phyloP scores from a whole-genome alignment of 202 grass and related monocot genomes.

The Tripidium arundinaceum region DNA sequence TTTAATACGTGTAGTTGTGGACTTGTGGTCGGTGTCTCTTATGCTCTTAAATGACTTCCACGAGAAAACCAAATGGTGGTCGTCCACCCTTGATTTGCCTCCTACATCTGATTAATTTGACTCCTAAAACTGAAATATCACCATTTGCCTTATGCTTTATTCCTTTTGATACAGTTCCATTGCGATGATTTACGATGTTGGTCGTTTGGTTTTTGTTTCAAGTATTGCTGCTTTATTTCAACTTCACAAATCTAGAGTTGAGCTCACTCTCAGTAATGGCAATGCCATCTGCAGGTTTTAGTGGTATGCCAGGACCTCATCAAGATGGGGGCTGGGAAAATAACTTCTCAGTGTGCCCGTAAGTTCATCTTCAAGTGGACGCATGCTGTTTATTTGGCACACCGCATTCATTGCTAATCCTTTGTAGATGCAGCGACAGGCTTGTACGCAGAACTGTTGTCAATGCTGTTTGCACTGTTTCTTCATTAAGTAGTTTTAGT shows the following conservation, averaged over 20 bases:
- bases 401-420: constrained; percentile 9
- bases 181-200: not conserved
- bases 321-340: constrained; percentile 90
- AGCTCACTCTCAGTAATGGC: not conserved
- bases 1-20: no score
- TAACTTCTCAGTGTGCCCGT: constrained; percentile 96
- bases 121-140: no score
- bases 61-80: no score
- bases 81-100: no score
- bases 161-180: not conserved
- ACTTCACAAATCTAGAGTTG: no score
- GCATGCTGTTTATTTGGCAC: not conserved
- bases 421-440: constrained; percentile 88
- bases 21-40: no score
- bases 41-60: no score
- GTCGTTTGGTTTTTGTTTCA: not conserved
- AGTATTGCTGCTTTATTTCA: not conserved
- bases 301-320: constrained; percentile 89
- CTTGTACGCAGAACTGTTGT: constrained; percentile 67
- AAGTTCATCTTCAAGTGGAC: constrained; percentile 36
- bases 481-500: constrained; percentile 44
- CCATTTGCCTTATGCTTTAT: not conserved
- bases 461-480: constrained; percentile 51
- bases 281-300: constrained; percentile 56
- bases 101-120: no score